These are phyloP conservation scores for Apiospora saccharicola DNA, from an alignment of 2,329 filamentous ascomycete species.

Conservation along the genomic window DNA sequence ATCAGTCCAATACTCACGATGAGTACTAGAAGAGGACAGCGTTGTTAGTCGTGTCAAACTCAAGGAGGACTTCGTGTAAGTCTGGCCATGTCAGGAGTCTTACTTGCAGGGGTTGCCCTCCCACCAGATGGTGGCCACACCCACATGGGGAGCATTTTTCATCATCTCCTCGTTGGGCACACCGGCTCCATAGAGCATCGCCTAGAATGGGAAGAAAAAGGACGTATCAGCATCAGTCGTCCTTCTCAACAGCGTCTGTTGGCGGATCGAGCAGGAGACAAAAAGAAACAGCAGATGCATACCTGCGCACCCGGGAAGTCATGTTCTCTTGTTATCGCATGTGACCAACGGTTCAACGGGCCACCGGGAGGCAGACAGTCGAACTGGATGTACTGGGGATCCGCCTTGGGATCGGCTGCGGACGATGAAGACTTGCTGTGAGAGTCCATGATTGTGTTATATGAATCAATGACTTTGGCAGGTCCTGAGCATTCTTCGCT, in stretches of 20 bases:
- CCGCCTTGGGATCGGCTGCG: slow-evolving; percentile 50
- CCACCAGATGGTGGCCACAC: slow-evolving; percentile 94
- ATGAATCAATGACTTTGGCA: not conserved
- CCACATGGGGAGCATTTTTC: slow-evolving; percentile 90
- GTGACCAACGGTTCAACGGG: slow-evolving; percentile 83
- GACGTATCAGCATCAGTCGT: not conserved
- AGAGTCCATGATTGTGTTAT: not conserved
- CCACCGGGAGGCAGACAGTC: slow-evolving; percentile 58
- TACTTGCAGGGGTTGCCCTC: slow-evolving; percentile 97
- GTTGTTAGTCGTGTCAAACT: not conserved
- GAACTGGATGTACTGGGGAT: slow-evolving; percentile 62
- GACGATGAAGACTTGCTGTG: slow-evolving; percentile 1
- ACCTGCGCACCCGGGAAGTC: slow-evolving; percentile 93
- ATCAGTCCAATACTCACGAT: slow-evolving; percentile 35
- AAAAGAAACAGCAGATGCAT: slow-evolving; percentile 32
- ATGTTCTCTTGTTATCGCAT: slow-evolving; percentile 81
- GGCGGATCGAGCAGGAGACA: not conserved
- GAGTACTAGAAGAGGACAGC: slow-evolving; percentile 34
- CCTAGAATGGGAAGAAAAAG: slow-evolving; percentile 54
- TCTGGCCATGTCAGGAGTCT: slow-evolving; percentile 40
- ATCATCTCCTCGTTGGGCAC: slow-evolving; percentile 84
- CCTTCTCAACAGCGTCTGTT: not conserved
- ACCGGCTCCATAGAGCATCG: slow-evolving; percentile 94
- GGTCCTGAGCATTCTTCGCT: not conserved
- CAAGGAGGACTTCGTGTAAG: not conserved